Conservation (phyloP, 306 rosid genomes). For the Ziziphus jujuba region DNA sequence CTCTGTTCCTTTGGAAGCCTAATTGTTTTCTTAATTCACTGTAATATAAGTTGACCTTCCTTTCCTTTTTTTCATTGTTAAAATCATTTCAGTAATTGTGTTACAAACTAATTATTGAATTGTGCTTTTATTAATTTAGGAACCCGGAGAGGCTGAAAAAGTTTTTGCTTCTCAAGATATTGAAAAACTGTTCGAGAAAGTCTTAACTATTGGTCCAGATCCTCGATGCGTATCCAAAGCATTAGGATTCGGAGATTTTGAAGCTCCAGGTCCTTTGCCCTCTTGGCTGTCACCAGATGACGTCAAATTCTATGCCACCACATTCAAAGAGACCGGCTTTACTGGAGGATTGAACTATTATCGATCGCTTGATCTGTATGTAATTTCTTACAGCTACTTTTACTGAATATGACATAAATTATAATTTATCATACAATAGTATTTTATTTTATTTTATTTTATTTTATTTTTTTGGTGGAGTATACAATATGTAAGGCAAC, state of each 20-base stretch:
- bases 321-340: slow-evolving; percentile 63
- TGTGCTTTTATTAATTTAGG: slow-evolving; percentile 35
- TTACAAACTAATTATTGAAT: no score
- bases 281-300: slow-evolving; percentile 78
- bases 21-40: no score
- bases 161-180: slow-evolving; percentile 54
- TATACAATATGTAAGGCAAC: no score
- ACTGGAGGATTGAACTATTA: slow-evolving; percentile 81
- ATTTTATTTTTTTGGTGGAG: no score
- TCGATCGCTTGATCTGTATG: slow-evolving; percentile 61
- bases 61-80: no score
- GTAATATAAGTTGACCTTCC: no score
- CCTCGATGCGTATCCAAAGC: slow-evolving; percentile 51
- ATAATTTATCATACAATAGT: no score
- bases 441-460: no score
- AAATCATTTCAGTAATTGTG: no score
- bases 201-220: slow-evolving; percentile 48
- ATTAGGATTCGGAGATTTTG: slow-evolving; percentile 39
- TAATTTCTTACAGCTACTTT: background rate
- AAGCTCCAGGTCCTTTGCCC: slow-evolving; percentile 44
- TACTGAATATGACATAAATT: no score
- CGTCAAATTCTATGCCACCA: slow-evolving; percentile 46
- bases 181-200: slow-evolving; percentile 35
- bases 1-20: no score
- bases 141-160: slow-evolving; percentile 65